These are phyloP conservation scores for Penicillium paradoxum DNA, from an alignment of 495 filamentous ascomycete genomes.

Conservation along the genomic window DNA sequence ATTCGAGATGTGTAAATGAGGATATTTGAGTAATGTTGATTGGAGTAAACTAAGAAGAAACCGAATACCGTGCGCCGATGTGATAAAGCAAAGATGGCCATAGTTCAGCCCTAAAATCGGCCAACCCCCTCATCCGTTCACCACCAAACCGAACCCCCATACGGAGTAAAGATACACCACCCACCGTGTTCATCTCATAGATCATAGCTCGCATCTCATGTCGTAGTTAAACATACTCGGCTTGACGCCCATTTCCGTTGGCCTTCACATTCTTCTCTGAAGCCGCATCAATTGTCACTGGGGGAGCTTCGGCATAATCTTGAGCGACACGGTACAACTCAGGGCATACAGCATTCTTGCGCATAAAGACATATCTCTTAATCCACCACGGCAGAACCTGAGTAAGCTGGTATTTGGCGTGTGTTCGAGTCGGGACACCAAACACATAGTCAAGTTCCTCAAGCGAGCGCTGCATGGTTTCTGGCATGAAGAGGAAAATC, in stretches of 20 bases:
- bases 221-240: background rate
- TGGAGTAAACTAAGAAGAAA: background rate
- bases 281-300: background rate
- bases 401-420: slow-evolving; percentile 45
- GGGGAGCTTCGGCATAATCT: background rate
- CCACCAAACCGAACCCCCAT: background rate
- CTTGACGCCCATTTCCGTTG: background rate
- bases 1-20: background rate
- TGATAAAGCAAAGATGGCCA: background rate
- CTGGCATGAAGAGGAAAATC: slow-evolving; percentile 62
- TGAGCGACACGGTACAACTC: slow-evolving; percentile 33
- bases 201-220: background rate
- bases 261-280: background rate
- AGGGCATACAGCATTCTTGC: slow-evolving; percentile 34
- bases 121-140: background rate
- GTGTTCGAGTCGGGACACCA: slow-evolving; percentile 44
- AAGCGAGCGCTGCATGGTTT: slow-evolving; percentile 57
- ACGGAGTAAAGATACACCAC: background rate
- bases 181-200: background rate
- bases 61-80: background rate
- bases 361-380: slow-evolving; percentile 43
- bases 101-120: background rate
- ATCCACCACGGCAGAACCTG: slow-evolving; percentile 50
- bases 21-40: background rate
- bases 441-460: slow-evolving; percentile 61